Base-by-base conservation (phyloP, 768 basidiomycete species). In the Naganishia onofrii region DNA sequence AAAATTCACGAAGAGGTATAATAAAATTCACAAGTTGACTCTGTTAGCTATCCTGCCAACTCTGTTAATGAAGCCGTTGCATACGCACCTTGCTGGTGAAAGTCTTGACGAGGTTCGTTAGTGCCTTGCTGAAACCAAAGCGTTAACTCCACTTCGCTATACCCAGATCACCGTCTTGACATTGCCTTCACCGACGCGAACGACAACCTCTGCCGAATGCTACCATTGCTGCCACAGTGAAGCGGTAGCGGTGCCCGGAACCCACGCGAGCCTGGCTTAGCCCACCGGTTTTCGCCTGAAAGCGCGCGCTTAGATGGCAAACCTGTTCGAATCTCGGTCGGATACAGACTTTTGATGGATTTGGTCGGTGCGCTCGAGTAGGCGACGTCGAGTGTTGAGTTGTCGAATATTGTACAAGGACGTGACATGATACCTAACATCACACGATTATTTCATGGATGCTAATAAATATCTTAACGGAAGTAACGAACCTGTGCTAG, bases 41-140 rank as follows among this genome's bases (percentile, higher is more conserved):
- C 60, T n/a, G 60, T 63, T 42, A 63, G 60, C 60, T 17, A 28
- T 1, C 36, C 42, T n/a, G 2, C 26, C 38, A 44, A 2, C 38
- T 2, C 9, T 4, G 8, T 3, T n/a, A 23, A 51, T 51, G 6
- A n/a, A 58, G 17, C 1, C 8, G 4, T 58, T 46, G 6, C 42
- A 42, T 34, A 63, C 60, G 60, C 38, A 63, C 60, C 60, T 63
- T 63, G 60, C 60, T 63, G 60, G 60, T 58, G 57, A 44, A 63
- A 63, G 60, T 63, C 60, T 63, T 63, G 60, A 63, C 60, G 60
- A 63, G 60, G 60, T 63, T 63, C 60, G 60, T 63, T 63, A 63
- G 60, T 63, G 60, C 60, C 60, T 63, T 63, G 60, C 60, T 63
- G 60, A 17, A 23, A n/a, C 36, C 36, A 63, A 63, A 44, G 42